Base-by-base conservation (phyloP, 176 grass and related monocot species). In the Eremochloa ophiuroides region DNA sequence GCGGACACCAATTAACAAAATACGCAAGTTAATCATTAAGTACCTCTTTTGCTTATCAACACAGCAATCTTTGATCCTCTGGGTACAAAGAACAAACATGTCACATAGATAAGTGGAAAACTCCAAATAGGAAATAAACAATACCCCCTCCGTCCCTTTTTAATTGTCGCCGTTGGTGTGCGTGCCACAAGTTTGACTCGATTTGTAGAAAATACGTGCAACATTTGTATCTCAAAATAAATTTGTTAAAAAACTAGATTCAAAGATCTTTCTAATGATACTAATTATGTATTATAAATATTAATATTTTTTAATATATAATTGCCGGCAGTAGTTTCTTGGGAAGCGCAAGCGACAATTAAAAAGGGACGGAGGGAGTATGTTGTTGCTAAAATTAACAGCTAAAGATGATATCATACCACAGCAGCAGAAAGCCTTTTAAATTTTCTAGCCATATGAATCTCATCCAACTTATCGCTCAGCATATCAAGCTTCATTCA, bases 401-500 rank as follows among this genome's bases (percentile, higher is more conserved):
- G 73, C 23, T 63, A 79, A 76, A 35, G 64, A 75, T 82, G 85
- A 72, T 42, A 81, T 66, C 86, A 76, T 98, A 98, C 96, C 93
- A 95, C 69, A 76, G 76, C 70, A 89, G 84, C 12, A 88, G 86
- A 79, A 87, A 95, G 85, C 51, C 81, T 93, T 59, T 84, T 75
- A 77, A 80, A 93, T 60, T 91, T 93, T 86, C 66, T 85, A 80
- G 82, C 67, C 71, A 72, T 70, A 41, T 88, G 86, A 87, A 88
- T 35, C 69, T 93, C 80, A 60, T 65, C 84, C 82, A 98, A 71
- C 79, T 86, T 84, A 84, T 85, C 81, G 37, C 83, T 66, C 69
- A 93, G 76, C 33, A 62, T 63, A 69, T 87, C 80, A 85, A 98
- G 86, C 96, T 98, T 90, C 88, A 88, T 83, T 83, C 31, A 38